These are phyloP conservation scores for Candida stauntonica DNA, from an alignment of 805 yeast genomes.

Conservation along the genomic window DNA sequence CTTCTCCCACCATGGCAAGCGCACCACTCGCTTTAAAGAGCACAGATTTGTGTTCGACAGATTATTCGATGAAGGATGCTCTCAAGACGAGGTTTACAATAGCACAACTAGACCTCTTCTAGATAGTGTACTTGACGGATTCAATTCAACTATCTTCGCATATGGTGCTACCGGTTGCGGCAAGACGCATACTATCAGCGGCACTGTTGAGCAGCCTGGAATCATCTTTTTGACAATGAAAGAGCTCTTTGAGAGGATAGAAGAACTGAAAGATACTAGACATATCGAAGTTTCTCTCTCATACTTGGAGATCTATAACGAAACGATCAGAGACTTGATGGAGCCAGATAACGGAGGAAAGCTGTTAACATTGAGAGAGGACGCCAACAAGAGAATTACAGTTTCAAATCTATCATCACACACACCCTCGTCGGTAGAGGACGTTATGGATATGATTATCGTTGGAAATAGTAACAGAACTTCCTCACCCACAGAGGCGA, in stretches of 20 bases:
- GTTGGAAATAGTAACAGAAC: conserved; percentile 74
- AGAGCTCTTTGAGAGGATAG: conserved; percentile 65
- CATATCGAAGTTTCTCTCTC: conserved; percentile 59
- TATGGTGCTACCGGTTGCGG: conserved; percentile 99
- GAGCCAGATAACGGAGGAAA: conserved; percentile 47
- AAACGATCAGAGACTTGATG: conserved; percentile 76
- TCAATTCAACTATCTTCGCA: conserved; percentile 88
- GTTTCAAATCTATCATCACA: conserved; percentile 70
- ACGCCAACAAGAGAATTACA: conserved; percentile 54
- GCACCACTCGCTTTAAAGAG: conserved; percentile 54
- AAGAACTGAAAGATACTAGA: conserved; percentile 48
- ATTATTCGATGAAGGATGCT: conserved; percentile 60
- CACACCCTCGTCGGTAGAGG: conserved; percentile 56
- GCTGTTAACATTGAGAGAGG: conserved; percentile 64
- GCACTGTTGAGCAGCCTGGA: conserved; percentile 70
- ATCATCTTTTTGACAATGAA: conserved; percentile 73
- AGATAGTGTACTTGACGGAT: conserved; percentile 76
- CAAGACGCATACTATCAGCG: conserved; percentile 88
- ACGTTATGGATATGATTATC: conserved; percentile 74
- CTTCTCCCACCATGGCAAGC: conserved; percentile 35
- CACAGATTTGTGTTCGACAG: conserved; percentile 80
- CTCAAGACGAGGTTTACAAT: conserved; percentile 65
- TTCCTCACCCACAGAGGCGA: conserved; percentile 85
- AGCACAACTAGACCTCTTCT: conserved; percentile 68
- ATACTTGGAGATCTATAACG: conserved; percentile 88